Conservation (phyloP, 2,329 filamentous ascomycete genomes). For the Paracorniculantispora psalliotae region DNA sequence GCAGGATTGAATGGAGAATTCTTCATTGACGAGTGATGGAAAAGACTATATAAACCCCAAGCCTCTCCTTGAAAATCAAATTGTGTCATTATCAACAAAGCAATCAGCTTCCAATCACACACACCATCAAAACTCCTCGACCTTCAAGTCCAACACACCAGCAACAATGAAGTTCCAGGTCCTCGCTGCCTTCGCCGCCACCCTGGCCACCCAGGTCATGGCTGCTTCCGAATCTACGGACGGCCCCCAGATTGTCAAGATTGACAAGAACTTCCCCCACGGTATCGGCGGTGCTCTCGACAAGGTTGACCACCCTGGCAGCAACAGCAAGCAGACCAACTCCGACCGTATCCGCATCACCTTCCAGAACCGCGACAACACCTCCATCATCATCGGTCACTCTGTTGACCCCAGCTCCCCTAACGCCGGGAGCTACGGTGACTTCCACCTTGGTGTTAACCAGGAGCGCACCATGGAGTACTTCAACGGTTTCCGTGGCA, state of each 20-base stretch:
- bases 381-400: conserved; percentile 3
- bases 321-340: not conserved
- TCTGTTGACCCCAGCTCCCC: not conserved
- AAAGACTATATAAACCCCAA: not conserved
- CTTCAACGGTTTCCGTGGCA: not conserved
- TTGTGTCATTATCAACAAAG: not conserved
- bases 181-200: not conserved
- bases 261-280: not conserved
- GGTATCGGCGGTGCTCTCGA: conserved; percentile 4
- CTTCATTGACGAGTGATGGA: not conserved
- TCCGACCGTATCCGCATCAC: conserved; percentile 5
- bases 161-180: conserved; percentile 6
- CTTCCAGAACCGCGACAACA: conserved; percentile 6
- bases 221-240: not conserved
- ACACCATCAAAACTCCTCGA: not conserved
- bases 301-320: not conserved
- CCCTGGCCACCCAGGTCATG: not conserved
- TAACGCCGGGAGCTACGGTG: not conserved
- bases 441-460: not conserved
- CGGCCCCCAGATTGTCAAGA: not conserved
- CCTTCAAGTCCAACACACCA: not conserved
- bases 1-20: not conserved
- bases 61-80: not conserved
- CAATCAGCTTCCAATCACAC: not conserved
- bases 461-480: not conserved